A percentile compares a stretch with the other conserved stretches of the same genome.
Conservation (phyloP, 352 stramenopile species). For the Pythium phragmitis region DNA sequence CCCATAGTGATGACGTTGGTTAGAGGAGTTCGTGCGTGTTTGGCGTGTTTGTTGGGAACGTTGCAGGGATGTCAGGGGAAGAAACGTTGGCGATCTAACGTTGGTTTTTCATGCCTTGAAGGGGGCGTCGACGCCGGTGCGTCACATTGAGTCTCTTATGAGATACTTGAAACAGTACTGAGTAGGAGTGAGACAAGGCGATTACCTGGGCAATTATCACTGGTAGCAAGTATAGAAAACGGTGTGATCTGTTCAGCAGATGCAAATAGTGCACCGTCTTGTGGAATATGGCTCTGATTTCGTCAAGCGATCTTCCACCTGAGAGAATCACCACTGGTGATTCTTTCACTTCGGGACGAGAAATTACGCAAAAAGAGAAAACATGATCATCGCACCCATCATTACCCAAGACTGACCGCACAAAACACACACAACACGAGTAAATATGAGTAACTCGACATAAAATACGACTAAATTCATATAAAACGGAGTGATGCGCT, state of each 20-base stretch:
- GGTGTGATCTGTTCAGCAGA: neutral
- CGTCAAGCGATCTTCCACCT: neutral
- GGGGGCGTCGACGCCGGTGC: constrained; percentile 4
- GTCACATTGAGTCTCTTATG: constrained; percentile 10
- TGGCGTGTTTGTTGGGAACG: neutral
- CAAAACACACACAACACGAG: neutral
- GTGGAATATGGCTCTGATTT: constrained; percentile 3
- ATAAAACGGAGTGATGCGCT: neutral
- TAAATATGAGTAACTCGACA: neutral
- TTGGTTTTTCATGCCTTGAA: neutral
- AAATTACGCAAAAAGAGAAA: neutral
- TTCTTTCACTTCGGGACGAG: neutral
- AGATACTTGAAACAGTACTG: constrained; percentile 5
- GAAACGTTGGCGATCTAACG: neutral
- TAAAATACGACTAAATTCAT: neutral
- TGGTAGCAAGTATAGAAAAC: neutral
- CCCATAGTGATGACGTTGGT: constrained; percentile 13
- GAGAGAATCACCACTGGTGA: neutral
- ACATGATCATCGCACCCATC: neutral
- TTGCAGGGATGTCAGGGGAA: neutral
- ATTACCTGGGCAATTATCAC: too few species aligned
- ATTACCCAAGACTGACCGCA: neutral
- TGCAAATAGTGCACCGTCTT: neutral
- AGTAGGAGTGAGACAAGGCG: constrained; percentile 9
- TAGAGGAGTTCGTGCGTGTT: neutral